phyloP scores from a whole-genome alignment of 176 grass and related monocot species.

The Rhynchospora pubera region DNA sequence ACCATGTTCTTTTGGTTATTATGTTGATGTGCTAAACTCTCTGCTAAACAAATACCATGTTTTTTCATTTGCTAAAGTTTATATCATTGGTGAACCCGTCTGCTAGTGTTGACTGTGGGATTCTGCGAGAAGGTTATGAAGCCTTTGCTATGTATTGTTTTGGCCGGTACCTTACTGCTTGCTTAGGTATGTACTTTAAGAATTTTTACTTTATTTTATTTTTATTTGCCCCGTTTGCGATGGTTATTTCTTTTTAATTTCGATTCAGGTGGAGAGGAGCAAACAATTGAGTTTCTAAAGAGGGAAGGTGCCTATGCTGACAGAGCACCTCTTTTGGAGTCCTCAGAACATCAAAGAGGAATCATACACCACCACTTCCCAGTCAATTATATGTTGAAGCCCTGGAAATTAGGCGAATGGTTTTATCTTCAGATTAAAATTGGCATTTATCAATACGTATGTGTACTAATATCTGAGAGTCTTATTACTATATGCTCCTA shows the following conservation, averaged over 20 bases:
- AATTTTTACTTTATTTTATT: neutral
- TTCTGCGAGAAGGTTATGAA: slow-evolving; percentile 81
- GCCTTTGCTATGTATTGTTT: slow-evolving; percentile 98
- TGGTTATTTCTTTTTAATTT: neutral
- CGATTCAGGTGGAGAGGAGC: slow-evolving; percentile 80
- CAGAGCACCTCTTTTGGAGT: slow-evolving; percentile 51
- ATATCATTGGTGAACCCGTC: slow-evolving; percentile 79
- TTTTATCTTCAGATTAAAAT: slow-evolving; percentile 95
- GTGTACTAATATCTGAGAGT: neutral
- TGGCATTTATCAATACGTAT: slow-evolving; percentile 99
- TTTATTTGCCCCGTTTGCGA: neutral
- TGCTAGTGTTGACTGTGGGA: slow-evolving; percentile 76
- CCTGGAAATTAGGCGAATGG: slow-evolving; percentile 64
- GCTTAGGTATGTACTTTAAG: slow-evolving; percentile 56
- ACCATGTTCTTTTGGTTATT: neutral
- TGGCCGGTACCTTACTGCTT: slow-evolving; percentile 87
- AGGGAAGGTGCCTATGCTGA: slow-evolving; percentile 65
- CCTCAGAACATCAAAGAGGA: slow-evolving; percentile 49
- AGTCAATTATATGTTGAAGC: slow-evolving; percentile 74
- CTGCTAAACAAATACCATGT: no score
- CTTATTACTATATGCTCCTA: neutral
- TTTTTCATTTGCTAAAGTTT: slow-evolving; percentile 43
- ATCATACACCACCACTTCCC: slow-evolving; percentile 97
- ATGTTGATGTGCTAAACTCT: slow-evolving; percentile 15
- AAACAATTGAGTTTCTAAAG: slow-evolving; percentile 90